Conservation (phyloP, 2,329 filamentous ascomycete genomes). For the Coniochaeta hoffmannii region DNA sequence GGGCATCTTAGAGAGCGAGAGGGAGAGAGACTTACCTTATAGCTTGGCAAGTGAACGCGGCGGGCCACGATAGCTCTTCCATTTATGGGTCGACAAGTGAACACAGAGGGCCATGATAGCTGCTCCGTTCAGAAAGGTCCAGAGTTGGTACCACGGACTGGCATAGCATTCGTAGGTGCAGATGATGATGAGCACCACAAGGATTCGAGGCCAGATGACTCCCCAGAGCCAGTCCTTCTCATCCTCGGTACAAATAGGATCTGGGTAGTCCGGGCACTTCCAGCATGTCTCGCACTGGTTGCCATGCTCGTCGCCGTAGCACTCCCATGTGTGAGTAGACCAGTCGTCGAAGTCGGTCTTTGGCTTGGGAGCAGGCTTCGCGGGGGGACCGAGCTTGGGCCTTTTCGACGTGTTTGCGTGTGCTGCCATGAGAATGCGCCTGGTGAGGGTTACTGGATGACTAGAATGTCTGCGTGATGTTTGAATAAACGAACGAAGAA, state of each 20-base stretch:
- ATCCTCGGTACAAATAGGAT: background rate
- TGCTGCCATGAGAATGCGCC: background rate
- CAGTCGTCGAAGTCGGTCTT: background rate
- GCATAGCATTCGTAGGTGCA: background rate
- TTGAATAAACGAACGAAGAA: no score
- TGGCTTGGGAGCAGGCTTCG: no score
- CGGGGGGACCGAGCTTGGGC: background rate
- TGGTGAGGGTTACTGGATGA: background rate
- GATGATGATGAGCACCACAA: background rate
- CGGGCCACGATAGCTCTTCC: no score
- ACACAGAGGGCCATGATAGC: no score
- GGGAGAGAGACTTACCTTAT: no score
- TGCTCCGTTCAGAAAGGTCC: no score
- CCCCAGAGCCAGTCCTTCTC: background rate
- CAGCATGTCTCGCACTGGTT: background rate
- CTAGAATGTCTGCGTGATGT: no score
- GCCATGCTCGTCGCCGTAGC: background rate
- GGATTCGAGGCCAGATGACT: background rate
- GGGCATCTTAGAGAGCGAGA: no score
- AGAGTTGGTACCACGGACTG: background rate
- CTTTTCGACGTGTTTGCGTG: background rate
- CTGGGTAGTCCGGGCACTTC: background rate
- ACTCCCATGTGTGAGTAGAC: background rate
- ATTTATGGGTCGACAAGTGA: no score
- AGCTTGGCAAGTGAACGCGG: no score